Evolutionary conservation across 202 grass and related monocot species (phyloP), one percentile per base, ranked within the genome.

Genomic region (Panicum hallii): DNA sequence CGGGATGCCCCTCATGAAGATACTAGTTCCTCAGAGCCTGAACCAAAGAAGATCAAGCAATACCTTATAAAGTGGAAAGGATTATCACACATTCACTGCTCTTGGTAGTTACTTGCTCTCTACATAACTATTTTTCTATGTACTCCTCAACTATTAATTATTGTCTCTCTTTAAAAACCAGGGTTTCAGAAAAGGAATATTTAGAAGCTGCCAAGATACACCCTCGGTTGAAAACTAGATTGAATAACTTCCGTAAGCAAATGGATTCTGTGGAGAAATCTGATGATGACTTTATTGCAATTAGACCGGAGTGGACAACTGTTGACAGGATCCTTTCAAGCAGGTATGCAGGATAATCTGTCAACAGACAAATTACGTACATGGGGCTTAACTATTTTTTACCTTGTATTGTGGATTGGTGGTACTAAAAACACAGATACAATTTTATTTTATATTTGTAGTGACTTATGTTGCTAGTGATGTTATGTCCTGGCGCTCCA

Each of bases 51-150:
- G 52, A 87, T 50, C 46, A 94, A 89, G 52, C 88, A 82, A 82
- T 99, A 99, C 87, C 92, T 99, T 74, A 95, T 99, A 60, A 99
- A 99, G 71, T 99, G 97, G 97, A 99, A 99, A 81, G 97, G 97
- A 83, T 80, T 99, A 69, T 97, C 97, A 48, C 50, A 93, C 82
- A 88, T 99, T 81, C 97, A 99, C 61, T 99, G 94, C 84, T 87
- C 84, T 82, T 99, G 97, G 97, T 99, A 94, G 32, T 88, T 84
- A 56, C 58, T 54, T 63, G 12, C 62, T 47, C 65, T 57, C 23
- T 64, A 5, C 45, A 69, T 46, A 78, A 63, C 60, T 79, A 7
- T 87, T 60, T 69, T 78, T 26, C 78, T 70, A 49, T 60, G 75
- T 67, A 69, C 58, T 67, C 46, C 53, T 68, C 17, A 36, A 77